A percentile compares a stretch with the other conserved stretches of the same genome.
Evolutionary conservation across 805 yeast species (phyloP).

Genomic region (Starmerella bombicola): DNA sequence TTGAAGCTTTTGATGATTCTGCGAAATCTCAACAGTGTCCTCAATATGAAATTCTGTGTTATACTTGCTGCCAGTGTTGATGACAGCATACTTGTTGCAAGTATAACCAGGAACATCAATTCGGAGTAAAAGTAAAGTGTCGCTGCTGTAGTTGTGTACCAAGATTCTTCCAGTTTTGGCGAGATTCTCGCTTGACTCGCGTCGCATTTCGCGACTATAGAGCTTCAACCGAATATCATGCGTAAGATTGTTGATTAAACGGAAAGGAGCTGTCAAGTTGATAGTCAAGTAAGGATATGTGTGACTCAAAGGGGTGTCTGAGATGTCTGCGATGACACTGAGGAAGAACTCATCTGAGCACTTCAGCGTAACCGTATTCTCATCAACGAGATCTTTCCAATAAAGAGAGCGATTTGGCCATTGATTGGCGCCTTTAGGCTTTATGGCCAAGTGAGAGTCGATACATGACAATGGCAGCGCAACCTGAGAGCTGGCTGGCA

Average conservation of each 20-base stretch:
- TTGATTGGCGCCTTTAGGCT: slow-evolving; percentile 48
- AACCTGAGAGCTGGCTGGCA: slow-evolving; percentile 45
- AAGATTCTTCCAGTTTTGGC: slow-evolving; percentile 54
- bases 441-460: slow-evolving; percentile 41
- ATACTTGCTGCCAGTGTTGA: slow-evolving; percentile 28
- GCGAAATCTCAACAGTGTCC: slow-evolving; percentile 28
- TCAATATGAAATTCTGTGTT: slow-evolving; percentile 48
- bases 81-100: slow-evolving; percentile 61
- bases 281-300: slow-evolving; percentile 78
- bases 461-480: slow-evolving; percentile 67
- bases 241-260: slow-evolving; percentile 74
- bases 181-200: slow-evolving; percentile 53
- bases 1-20: slow-evolving; percentile 56
- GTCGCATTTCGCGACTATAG: slow-evolving; percentile 58
- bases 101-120: slow-evolving; percentile 47
- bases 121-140: slow-evolving; percentile 57
- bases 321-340: slow-evolving; percentile 21
- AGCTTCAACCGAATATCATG: slow-evolving; percentile 63
- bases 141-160: slow-evolving; percentile 67
- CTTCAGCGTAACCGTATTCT: slow-evolving; percentile 37
- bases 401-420: slow-evolving; percentile 55
- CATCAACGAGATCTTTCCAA: slow-evolving; percentile 52
- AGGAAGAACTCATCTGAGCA: slow-evolving; percentile 35
- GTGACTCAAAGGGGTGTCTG: slow-evolving; percentile 54
- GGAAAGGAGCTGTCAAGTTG: slow-evolving; percentile 70